A percentile compares a stretch with the other conserved stretches of the same genome.
These are phyloP conservation scores for Xylaria cubensis DNA, from an alignment of 495 filamentous ascomycete species.

Conservation along the genomic window DNA sequence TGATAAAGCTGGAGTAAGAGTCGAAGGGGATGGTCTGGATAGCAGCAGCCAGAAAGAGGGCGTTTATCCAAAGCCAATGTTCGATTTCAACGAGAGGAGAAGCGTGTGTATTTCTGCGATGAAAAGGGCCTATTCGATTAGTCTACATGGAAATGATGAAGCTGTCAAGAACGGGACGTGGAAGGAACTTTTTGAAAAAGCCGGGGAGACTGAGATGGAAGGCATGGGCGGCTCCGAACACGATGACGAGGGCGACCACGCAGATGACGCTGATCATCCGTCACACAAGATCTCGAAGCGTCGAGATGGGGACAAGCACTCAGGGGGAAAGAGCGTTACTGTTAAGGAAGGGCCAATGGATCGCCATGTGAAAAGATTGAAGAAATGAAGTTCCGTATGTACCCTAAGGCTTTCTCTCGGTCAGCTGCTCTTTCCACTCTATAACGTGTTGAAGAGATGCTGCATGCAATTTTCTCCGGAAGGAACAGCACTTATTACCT, in stretches of 20 bases:
- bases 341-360: slow-evolving; percentile 53
- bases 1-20: slow-evolving; percentile 62
- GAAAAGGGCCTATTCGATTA: slow-evolving; percentile 69
- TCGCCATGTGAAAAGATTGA: slow-evolving; percentile 48
- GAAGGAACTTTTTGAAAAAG: slow-evolving; percentile 60
- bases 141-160: slow-evolving; percentile 64
- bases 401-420: not conserved
- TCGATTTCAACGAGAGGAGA: slow-evolving; percentile 68
- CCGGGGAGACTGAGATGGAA: slow-evolving; percentile 57
- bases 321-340: slow-evolving; percentile 22
- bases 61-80: slow-evolving; percentile 73
- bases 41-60: slow-evolving; percentile 29
- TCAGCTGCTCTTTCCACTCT: not conserved
- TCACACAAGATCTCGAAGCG: not conserved
- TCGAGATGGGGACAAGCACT: slow-evolving; percentile 40
- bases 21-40: slow-evolving; percentile 51
- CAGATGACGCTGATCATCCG: slow-evolving; percentile 37
- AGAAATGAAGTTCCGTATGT: slow-evolving; percentile 20
- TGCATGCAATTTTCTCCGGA: not conserved
- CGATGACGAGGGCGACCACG: slow-evolving; percentile 36
- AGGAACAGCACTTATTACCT: not conserved
- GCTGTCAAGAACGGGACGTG: slow-evolving; percentile 67
- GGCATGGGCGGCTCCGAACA: slow-evolving; percentile 36
- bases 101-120: slow-evolving; percentile 65
- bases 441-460: not conserved